A percentile compares a stretch with the other conserved stretches of the same genome.
Conservation (phyloP, 768 basidiomycete species). For the Crucibulum laeve region DNA sequence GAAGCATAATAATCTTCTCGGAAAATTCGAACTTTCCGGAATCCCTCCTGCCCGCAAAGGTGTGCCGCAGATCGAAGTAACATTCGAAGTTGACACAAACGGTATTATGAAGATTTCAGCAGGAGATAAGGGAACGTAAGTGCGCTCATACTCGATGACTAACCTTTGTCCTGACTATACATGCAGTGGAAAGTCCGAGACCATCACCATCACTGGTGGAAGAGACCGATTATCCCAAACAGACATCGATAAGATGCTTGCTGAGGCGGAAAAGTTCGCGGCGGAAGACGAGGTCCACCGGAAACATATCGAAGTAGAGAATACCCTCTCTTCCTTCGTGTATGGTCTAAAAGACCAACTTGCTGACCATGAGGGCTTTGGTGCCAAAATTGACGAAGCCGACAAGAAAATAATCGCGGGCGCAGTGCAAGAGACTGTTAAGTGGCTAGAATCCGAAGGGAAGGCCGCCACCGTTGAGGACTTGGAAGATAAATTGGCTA, state of each 20-base stretch:
- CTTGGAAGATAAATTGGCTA: constrained; percentile 70
- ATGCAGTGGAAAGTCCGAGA: constrained; percentile 69
- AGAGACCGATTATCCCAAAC: constrained; percentile 53
- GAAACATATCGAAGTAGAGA: constrained; percentile 59
- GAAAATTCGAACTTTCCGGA: constrained; percentile 88
- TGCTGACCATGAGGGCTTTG: constrained; percentile 67
- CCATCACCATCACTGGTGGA: constrained; percentile 77
- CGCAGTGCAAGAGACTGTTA: constrained; percentile 61
- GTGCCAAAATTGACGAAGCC: constrained; percentile 54
- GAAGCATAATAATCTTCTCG: constrained; percentile 87
- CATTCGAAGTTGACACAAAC: constrained; percentile 86
- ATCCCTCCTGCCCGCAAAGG: constrained; percentile 87
- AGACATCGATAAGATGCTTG: constrained; percentile 53
- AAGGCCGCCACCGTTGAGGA: constrained; percentile 64
- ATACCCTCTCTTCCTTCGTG: constrained; percentile 55
- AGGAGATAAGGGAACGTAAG: constrained; percentile 74
- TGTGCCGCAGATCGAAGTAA: constrained; percentile 89
- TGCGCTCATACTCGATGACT: constrained; percentile 35
- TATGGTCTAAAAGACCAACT: constrained; percentile 69
- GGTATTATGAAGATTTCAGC: constrained; percentile 83
- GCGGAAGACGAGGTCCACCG: constrained; percentile 34
- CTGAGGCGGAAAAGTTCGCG: constrained; percentile 43
- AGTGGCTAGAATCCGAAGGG: constrained; percentile 75
- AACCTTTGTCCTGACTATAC: not conserved
- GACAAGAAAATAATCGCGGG: constrained; percentile 61